Conservation (phyloP, 441 rosid species). For the Brassica hybrid region DNA sequence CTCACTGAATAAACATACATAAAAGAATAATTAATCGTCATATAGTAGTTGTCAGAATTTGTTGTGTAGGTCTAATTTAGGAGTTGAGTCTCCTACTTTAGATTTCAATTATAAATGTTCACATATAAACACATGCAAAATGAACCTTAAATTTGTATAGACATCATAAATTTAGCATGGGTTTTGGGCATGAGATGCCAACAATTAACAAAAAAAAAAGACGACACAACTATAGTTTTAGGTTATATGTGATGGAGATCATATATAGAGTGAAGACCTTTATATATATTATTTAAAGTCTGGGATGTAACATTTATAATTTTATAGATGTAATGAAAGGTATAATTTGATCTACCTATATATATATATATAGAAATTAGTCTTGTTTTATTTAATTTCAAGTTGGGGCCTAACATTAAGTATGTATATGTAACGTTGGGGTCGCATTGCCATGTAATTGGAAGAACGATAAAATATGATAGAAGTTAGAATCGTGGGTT, state of each 20-base stretch:
- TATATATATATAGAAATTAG: background rate
- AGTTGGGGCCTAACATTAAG: conserved; percentile 6
- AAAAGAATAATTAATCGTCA: background rate
- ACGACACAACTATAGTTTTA: background rate
- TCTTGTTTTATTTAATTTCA: conserved; percentile 8
- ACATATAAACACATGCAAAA: background rate
- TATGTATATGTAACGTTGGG: conserved; percentile 15
- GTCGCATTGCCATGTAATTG: conserved; percentile 24
- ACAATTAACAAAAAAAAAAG: background rate
- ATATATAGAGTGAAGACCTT: background rate
- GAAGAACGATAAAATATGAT: conserved; percentile 33
- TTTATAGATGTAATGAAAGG: conserved; percentile 11
- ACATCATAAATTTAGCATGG: background rate
- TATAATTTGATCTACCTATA: conserved; percentile 1
- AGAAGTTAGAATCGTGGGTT: conserved; percentile 31
- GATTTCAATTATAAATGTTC: background rate
- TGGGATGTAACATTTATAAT: conserved; percentile 13
- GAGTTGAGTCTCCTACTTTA: background rate
- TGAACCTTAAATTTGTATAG: background rate
- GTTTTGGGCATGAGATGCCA: background rate
- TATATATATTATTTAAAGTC: background rate
- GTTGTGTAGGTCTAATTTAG: background rate
- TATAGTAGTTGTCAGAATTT: background rate
- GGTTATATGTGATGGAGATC: background rate
- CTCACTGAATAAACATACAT: background rate